Conservation (phyloP, 192 early-diverging fungal genomes). For the Coemansia sp. region DNA sequence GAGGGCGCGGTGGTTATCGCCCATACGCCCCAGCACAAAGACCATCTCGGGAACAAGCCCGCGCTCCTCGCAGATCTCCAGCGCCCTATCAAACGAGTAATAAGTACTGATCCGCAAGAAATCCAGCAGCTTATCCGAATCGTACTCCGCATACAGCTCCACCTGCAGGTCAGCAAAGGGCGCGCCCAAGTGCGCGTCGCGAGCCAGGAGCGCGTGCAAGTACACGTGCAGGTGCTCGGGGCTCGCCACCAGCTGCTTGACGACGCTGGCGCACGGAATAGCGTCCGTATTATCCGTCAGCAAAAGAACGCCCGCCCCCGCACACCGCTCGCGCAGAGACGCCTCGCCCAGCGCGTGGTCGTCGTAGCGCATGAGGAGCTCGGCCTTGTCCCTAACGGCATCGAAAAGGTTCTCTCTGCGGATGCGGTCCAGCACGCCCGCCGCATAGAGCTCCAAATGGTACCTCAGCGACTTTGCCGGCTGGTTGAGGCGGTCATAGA, state of each 20-base stretch:
- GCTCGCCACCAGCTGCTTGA: conserved; percentile 64
- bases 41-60: conserved; percentile 98
- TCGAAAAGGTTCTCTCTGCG: conserved; percentile 76
- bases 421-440: conserved; percentile 77
- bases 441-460: conserved; percentile 69
- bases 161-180: conserved; percentile 79
- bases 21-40: conserved; percentile 95
- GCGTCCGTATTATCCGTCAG: conserved; percentile 84
- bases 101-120: conserved; percentile 81
- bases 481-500: conserved; percentile 73
- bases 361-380: conserved; percentile 85
- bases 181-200: conserved; percentile 58
- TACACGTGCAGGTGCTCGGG: conserved; percentile 80
- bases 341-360: conserved; percentile 38
- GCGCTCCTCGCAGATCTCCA: conserved; percentile 74
- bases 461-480: conserved; percentile 80
- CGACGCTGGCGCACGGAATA: conserved; percentile 67
- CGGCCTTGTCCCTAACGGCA: conserved; percentile 74
- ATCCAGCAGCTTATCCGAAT: conserved; percentile 69
- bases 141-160: conserved; percentile 92
- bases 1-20: conserved; percentile 90
- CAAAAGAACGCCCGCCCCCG: conserved; percentile 71
- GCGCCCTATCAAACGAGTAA: conserved; percentile 74
- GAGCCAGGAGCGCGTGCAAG: conserved; percentile 82
- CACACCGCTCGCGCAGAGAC: conserved; percentile 41